phyloP scores from a whole-genome alignment of 352 stramenopile genomes.

The Aphanomyces stellatus region DNA sequence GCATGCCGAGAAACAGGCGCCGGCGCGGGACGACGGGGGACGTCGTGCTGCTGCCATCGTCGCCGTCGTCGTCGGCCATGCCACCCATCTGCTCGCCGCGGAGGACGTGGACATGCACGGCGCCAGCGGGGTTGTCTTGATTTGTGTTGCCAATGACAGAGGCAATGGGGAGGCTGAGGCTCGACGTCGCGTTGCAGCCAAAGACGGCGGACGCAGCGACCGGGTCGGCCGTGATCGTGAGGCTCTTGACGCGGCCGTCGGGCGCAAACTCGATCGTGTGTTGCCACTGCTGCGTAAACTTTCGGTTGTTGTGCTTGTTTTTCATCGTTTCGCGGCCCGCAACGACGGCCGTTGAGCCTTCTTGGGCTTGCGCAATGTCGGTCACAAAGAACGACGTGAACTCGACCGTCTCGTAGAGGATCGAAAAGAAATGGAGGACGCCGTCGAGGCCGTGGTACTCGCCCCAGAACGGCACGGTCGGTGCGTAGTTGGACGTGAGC shows the following conservation, averaged over 20 bases:
- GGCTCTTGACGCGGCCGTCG: constrained; percentile 76
- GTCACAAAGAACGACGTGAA: constrained; percentile 85
- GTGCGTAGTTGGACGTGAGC: constrained; percentile 82
- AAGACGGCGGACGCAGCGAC: constrained; percentile 82
- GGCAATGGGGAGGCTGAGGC: constrained; percentile 73
- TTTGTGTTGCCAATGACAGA: constrained; percentile 67
- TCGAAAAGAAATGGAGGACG: constrained; percentile 85
- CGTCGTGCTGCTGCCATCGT: neutral
- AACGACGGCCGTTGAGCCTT: constrained; percentile 74
- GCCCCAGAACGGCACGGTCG: constrained; percentile 81
- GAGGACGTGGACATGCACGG: constrained; percentile 66
- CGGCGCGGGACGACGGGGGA: constrained; percentile 24
- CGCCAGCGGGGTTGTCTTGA: constrained; percentile 70
- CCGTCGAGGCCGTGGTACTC: constrained; percentile 83
- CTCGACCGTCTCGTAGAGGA: constrained; percentile 82
- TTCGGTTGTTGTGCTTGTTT: constrained; percentile 78
- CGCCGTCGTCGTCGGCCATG: neutral
- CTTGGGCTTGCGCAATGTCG: constrained; percentile 78
- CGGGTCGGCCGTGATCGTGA: constrained; percentile 77
- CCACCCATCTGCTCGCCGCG: constrained; percentile 65
- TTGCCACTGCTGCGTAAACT: constrained; percentile 86
- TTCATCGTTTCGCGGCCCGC: constrained; percentile 83
- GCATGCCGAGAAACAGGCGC: constrained; percentile 75
- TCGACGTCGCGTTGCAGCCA: constrained; percentile 79
- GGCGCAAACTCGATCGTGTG: constrained; percentile 84